Percentiles rank a stretch among this genome's conserved stretches.
Conservation (phyloP, 2,329 filamentous ascomycete species). For the Chaetothyriales sp. region DNA sequence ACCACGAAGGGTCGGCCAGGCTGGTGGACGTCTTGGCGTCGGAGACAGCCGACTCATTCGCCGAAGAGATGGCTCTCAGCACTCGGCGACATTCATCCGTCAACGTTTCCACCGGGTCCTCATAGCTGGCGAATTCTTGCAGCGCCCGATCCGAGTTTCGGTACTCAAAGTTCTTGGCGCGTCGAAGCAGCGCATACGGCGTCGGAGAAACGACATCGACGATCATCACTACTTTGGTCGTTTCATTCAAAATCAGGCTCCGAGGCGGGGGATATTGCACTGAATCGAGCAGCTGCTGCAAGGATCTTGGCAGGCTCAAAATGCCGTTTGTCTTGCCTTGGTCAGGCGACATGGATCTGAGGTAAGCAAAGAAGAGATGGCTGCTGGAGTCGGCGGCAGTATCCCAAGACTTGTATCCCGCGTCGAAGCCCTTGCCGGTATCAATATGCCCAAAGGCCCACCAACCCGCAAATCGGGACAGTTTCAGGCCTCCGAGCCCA, state of each 20-base stretch:
- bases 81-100: constrained; percentile 92
- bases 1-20: constrained; percentile 81
- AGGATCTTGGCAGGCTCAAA: constrained; percentile 71
- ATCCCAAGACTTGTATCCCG: constrained; percentile 80
- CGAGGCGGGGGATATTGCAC: constrained; percentile 85
- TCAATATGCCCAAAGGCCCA: constrained; percentile 94
- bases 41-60: constrained; percentile 70
- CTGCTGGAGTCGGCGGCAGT: constrained; percentile 91
- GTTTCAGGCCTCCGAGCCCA: constrained; percentile 80
- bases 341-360: constrained; percentile 78
- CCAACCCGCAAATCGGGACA: constrained; percentile 92
- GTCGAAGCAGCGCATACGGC: constrained; percentile 76
- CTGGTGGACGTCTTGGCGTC: constrained; percentile 58
- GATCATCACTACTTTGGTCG: constrained; percentile 89
- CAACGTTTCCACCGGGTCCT: constrained; percentile 74
- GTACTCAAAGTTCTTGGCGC: constrained; percentile 91
- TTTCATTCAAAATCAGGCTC: constrained; percentile 60
- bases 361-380: constrained; percentile 94
- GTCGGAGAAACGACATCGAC: constrained; percentile 90
- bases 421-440: constrained; percentile 80
- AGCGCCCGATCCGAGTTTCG: constrained; percentile 75
- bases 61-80: constrained; percentile 70
- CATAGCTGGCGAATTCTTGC: constrained; percentile 72
- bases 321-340: constrained; percentile 59
- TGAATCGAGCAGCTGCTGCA: constrained; percentile 80